Evolutionary conservation across 805 yeast genomes (phyloP), one percentile per base, ranked within the genome.

Genomic region (Yamadazyma ubonensis): DNA sequence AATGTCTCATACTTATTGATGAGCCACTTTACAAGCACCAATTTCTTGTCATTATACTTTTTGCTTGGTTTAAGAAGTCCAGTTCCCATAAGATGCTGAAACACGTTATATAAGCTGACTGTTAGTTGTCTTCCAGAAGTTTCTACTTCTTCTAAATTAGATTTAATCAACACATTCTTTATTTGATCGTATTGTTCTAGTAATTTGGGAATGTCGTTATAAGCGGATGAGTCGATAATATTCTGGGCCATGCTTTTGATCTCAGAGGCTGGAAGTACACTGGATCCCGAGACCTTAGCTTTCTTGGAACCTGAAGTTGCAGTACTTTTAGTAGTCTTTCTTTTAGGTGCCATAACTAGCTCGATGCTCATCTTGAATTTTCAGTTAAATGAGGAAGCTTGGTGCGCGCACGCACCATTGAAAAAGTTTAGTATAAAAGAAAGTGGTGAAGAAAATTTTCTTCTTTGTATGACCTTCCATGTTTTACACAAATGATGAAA

Each of bases 401-500:
- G 34, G 35, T 37, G 23, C 16, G 30, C 40, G 30, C 40, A 37
- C 40, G 34, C n/a, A n/a, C n/a, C n/a, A n/a, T n/a, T n/a, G n/a
- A n/a, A n/a, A n/a, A 25, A 18, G 28, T 12, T 23, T 29, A 5
- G 22, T 23, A 12, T 27, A 27, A 14, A 27, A 27, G n/a, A 27
- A n/a, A 6, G 10, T 16, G 4, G 9, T 12, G 10, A 29, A 37
- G 17, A 19, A 16, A 26, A 12, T 19, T 36, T 22, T 25, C 19
- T 38, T 33, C 32, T 34, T 32, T 62, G 58, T 70, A 75, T 75
- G 78, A 70, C 82, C 79, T 76, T 78, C 82, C 78, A 76, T 76
- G 79, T 76, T 76, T 75, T 73, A 74, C 65, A 71, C 69, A 60
- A 50, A 74, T 76, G 82, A 76, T 76, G 82, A 76, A 71, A 65